Evolutionary conservation across 305 asterid genomes (phyloP).

Genomic region (Fraxinus floribunda): DNA sequence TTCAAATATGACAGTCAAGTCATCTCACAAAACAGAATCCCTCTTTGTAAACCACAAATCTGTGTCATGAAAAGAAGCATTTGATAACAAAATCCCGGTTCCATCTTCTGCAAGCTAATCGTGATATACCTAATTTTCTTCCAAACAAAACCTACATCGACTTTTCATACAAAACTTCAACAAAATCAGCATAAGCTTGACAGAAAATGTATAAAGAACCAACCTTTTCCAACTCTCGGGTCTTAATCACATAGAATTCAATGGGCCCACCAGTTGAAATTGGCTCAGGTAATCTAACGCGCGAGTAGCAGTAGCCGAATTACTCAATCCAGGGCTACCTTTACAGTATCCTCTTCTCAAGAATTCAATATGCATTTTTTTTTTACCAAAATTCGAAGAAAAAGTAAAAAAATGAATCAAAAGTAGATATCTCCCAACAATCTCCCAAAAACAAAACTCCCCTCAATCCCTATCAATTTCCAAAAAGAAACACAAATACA

Average conservation of each 20-base stretch:
- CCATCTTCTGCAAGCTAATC: neutral
- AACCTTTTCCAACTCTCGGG: slow-evolving; percentile 76
- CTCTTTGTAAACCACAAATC: neutral
- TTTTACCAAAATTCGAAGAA: neutral
- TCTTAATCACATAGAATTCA: slow-evolving; percentile 56
- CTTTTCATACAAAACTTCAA: slow-evolving; percentile 12
- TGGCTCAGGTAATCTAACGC: slow-evolving; percentile 63
- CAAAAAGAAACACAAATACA: too few species aligned
- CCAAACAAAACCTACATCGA: slow-evolving; percentile 9
- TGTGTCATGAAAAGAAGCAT: neutral
- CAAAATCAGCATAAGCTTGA: neutral
- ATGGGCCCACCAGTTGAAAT: slow-evolving; percentile 75
- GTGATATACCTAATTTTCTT: neutral
- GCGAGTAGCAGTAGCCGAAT: slow-evolving; percentile 41
- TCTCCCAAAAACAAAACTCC: too few species aligned
- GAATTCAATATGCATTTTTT: neutral
- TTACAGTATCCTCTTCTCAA: too few species aligned
- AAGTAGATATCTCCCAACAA: too few species aligned
- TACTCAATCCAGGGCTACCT: slow-evolving; percentile 25
- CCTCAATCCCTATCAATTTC: too few species aligned
- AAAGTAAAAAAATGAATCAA: neutral
- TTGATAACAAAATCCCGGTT: neutral
- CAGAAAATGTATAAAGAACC: slow-evolving; percentile 22
- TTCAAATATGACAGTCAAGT: neutral
- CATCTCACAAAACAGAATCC: neutral